Evolutionary conservation across 2,329 filamentous ascomycete genomes (phyloP).

Genomic region (Pezicula carpinea): DNA sequence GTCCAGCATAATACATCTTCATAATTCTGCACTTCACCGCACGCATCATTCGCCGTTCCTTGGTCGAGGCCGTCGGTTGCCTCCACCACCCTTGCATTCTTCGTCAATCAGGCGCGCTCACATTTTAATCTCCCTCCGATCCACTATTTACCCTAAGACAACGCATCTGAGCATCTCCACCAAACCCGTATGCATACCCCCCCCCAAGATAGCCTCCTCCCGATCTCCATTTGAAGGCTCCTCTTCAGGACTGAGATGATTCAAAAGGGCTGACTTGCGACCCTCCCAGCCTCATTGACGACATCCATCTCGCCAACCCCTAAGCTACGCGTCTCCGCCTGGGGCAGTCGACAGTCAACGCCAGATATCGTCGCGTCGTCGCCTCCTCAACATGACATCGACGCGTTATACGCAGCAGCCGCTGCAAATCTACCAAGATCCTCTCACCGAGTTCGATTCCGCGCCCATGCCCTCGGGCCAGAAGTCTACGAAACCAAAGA

Average conservation of each 20-base stretch:
- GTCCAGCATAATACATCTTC: too few species aligned
- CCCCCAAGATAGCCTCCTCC: conserved; percentile 16
- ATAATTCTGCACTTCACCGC: too few species aligned
- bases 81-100: conserved; percentile 20
- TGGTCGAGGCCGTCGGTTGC: too few species aligned
- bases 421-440: conserved; percentile 56
- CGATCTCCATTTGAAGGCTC: conserved; percentile 13
- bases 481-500: conserved; percentile 17
- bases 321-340: conserved; percentile 33
- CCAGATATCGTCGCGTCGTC: conserved; percentile 18
- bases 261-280: conserved; percentile 17
- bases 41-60: too few species aligned
- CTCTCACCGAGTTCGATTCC: conserved; percentile 36
- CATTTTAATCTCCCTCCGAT: conserved; percentile 29
- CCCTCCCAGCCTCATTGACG: conserved; percentile 38
- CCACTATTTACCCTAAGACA: conserved; percentile 24
- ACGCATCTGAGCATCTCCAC: conserved; percentile 18
- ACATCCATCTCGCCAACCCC: conserved; percentile 58
- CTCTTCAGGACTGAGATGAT: conserved; percentile 10
- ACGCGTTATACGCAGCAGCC: conserved; percentile 47
- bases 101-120: conserved; percentile 1
- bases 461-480: conserved; percentile 26
- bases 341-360: not conserved
- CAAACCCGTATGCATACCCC: conserved; percentile 19
- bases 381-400: conserved; percentile 39